Percentiles rank a stretch among this genome's conserved stretches.
Evolutionary conservation across 352 stramenopile genomes (phyloP).

Genomic region (Blastocystis hominis): DNA sequence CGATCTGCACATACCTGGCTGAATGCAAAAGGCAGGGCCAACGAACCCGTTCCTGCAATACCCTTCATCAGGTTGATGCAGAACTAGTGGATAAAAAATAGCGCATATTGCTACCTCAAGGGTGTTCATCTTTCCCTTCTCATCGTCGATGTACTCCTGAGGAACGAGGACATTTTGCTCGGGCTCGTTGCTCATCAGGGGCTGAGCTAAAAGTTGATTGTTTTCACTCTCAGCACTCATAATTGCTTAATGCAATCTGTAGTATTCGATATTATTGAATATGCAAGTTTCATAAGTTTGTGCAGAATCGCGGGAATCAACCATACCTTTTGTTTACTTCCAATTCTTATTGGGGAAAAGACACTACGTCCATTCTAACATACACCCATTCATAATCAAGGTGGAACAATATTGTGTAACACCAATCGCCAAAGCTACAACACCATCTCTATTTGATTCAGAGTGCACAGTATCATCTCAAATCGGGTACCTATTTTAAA

Average conservation of each 20-base stretch:
- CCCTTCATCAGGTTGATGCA: constrained; percentile 57
- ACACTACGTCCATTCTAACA: no score
- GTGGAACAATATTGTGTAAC: no score
- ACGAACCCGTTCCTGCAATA: constrained; percentile 54
- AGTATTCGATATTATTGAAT: no score
- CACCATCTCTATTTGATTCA: no score
- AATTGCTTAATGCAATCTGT: background rate
- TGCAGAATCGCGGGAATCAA: no score
- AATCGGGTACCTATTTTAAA: no score
- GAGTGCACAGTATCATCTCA: no score
- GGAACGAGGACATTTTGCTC: background rate
- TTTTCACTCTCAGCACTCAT: constrained; percentile 26
- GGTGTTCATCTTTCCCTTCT: constrained; percentile 57
- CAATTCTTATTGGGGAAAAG: no score
- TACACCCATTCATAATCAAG: no score
- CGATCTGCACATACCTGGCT: background rate
- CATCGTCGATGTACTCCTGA: constrained; percentile 26
- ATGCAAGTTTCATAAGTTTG: no score
- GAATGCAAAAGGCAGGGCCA: constrained; percentile 53
- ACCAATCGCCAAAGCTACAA: no score
- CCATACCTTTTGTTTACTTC: no score
- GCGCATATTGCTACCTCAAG: background rate
- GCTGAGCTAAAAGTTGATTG: background rate
- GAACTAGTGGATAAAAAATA: background rate
- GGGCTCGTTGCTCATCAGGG: background rate